phyloP scores from a whole-genome alignment of 2,329 filamentous ascomycete genomes.

The Tolypocladium guangdongense region DNA sequence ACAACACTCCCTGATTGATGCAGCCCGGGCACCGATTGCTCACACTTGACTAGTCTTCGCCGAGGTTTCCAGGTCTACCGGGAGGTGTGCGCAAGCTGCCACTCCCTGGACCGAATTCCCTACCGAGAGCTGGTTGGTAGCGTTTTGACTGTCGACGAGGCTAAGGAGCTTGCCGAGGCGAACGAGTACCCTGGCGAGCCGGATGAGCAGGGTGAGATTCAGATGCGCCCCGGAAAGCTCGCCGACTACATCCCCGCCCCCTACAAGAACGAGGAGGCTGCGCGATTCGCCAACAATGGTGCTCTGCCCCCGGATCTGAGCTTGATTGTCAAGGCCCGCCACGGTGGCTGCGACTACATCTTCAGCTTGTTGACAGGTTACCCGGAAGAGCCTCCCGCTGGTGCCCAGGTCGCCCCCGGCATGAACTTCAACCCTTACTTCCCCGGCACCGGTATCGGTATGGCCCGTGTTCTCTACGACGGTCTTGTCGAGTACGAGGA shows the following conservation, averaged over 20 bases:
- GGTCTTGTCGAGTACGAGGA: conserved; percentile 98
- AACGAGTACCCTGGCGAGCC: conserved; percentile 98
- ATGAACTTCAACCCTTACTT: conserved; percentile 99
- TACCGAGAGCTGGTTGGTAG: conserved; percentile 87
- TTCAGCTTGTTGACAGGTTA: conserved; percentile 96
- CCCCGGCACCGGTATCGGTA: conserved; percentile 96
- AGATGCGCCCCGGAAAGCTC: conserved; percentile 97
- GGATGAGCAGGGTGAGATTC: conserved; percentile 94
- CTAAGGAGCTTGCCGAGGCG: conserved; percentile 93
- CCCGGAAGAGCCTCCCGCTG: conserved; percentile 89
- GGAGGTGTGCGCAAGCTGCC: conserved; percentile 95
- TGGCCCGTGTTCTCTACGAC: conserved; percentile 97
- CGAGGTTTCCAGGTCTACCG: conserved; percentile 99
- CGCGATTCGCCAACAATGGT: conserved; percentile 95
- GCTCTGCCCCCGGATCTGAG: conserved; percentile 94
- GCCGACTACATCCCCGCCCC: conserved; percentile 91
- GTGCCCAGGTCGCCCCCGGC: conserved; percentile 72
- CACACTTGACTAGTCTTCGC: conserved; percentile 57
- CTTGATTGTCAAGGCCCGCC: conserved; percentile 93
- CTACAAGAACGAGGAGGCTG: conserved; percentile 99
- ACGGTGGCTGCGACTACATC: conserved; percentile 98
- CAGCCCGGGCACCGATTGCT: not conserved
- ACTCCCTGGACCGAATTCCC: conserved; percentile 88
- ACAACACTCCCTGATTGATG: not conserved
- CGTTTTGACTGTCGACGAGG: conserved; percentile 93